Conservation (phyloP, 2,329 filamentous ascomycete genomes). For the Cadophora luteo-olivacea region DNA sequence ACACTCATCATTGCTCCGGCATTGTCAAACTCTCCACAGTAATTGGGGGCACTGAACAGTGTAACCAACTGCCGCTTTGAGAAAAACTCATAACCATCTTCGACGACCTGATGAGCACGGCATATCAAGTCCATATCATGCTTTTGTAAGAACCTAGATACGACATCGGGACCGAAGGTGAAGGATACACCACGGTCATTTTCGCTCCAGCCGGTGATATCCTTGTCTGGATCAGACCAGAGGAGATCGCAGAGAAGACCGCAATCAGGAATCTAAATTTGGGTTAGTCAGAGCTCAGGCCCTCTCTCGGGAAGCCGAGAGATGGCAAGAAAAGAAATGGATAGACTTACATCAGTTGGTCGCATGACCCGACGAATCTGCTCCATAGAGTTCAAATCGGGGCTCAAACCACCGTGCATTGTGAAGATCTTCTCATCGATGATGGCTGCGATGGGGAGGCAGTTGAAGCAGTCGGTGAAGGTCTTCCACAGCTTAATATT, state of each 20-base stretch:
- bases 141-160: slow-evolving; percentile 96
- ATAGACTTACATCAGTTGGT: slow-evolving; percentile 87
- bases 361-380: slow-evolving; percentile 99
- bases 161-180: slow-evolving; percentile 96
- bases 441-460: slow-evolving; percentile 95
- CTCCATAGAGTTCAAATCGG: slow-evolving; percentile 99
- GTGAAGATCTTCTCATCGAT: slow-evolving; percentile 99
- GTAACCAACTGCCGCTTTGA: slow-evolving; percentile 97
- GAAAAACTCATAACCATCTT: slow-evolving; percentile 99
- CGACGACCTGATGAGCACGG: slow-evolving; percentile 97
- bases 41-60: slow-evolving; percentile 97
- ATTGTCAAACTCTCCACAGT: slow-evolving; percentile 99
- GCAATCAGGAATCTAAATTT: slow-evolving; percentile 88
- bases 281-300: slow-evolving; percentile 45
- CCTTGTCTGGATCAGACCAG: slow-evolving; percentile 99
- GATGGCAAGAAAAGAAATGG: slow-evolving; percentile 37
- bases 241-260: slow-evolving; percentile 96
- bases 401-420: slow-evolving; percentile 97
- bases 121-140: slow-evolving; percentile 99
- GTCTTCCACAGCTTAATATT: slow-evolving; percentile 99
- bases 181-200: slow-evolving; percentile 99
- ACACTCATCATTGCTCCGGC: slow-evolving; percentile 99
- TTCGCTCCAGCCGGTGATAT: slow-evolving; percentile 98
- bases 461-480: slow-evolving; percentile 99
- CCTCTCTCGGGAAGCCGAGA: slow-evolving; percentile 40